phyloP scores from a whole-genome alignment of 371 early-diverging fungal species.

The Hamiltosporidium tvaerminnensis region DNA sequence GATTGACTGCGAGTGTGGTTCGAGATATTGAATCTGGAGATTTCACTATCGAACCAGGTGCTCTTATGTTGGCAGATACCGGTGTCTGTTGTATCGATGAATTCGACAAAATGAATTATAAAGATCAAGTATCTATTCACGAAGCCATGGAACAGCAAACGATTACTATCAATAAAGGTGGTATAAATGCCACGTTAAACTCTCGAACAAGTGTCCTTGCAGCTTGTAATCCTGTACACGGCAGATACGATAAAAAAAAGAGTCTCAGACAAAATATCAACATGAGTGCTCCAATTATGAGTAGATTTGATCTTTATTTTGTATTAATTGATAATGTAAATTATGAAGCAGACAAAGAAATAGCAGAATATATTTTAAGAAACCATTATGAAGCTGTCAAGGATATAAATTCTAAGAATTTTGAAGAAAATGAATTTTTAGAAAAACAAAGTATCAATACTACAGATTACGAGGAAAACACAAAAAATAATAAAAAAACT shows the following conservation, averaged over 20 bases:
- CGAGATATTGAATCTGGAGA: conserved; percentile 73
- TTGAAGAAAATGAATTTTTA: neutral
- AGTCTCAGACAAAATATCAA: conserved; percentile 72
- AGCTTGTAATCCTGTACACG: conserved; percentile 54
- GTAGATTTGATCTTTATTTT: conserved; percentile 95
- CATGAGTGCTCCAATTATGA: conserved; percentile 94
- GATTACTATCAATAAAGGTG: conserved; percentile 94
- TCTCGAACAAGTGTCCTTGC: conserved; percentile 51
- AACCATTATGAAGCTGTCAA: conserved; percentile 58
- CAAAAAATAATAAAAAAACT: neutral
- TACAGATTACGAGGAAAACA: neutral
- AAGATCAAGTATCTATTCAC: conserved; percentile 97
- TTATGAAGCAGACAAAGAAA: conserved; percentile 68
- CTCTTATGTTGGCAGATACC: conserved; percentile 95
- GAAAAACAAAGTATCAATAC: neutral
- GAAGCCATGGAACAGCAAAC: conserved; percentile 99
- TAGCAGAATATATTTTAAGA: conserved; percentile 77
- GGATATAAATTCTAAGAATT: neutral
- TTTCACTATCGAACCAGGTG: conserved; percentile 96
- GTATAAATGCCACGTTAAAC: conserved; percentile 63
- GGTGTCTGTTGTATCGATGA: conserved; percentile 92
- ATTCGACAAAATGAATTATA: conserved; percentile 95
- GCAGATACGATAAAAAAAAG: conserved; percentile 52
- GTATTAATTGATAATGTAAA: conserved; percentile 86
- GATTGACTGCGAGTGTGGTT: conserved; percentile 88